A percentile compares a stretch with the other conserved stretches of the same genome.
These are phyloP conservation scores for Metschnikowia henanensis DNA, from an alignment of 805 yeast genomes.

Conservation along the genomic window DNA sequence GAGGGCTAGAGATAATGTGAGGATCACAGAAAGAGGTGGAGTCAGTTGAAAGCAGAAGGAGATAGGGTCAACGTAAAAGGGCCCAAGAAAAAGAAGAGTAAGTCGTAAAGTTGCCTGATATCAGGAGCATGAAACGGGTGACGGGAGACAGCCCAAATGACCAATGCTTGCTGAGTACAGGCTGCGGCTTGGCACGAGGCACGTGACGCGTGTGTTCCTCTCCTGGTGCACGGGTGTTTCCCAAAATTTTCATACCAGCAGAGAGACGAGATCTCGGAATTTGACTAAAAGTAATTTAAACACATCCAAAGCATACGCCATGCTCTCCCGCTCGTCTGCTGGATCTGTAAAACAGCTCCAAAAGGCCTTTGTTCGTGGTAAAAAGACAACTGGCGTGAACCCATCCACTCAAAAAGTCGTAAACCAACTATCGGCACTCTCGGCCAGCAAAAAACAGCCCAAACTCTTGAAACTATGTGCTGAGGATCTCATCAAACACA, in stretches of 20 bases:
- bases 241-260: background rate
- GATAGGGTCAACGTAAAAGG: too few relatives aligned
- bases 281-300: too few relatives aligned
- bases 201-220: too few relatives aligned
- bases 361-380: conserved; percentile 29
- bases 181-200: background rate
- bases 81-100: too few relatives aligned
- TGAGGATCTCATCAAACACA: conserved; percentile 86
- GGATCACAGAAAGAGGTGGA: too few relatives aligned
- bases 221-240: background rate
- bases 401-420: conserved; percentile 45
- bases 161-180: background rate
- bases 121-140: too few relatives aligned
- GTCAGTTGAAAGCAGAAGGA: too few relatives aligned
- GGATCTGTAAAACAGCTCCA: conserved; percentile 3
- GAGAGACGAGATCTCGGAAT: background rate
- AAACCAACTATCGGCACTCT: conserved; percentile 72
- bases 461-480: conserved; percentile 67
- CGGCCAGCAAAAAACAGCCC: conserved; percentile 90
- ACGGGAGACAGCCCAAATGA: too few relatives aligned
- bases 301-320: too few relatives aligned
- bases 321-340: conserved; percentile 4
- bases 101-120: too few relatives aligned
- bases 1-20: too few relatives aligned
- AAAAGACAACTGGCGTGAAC: conserved; percentile 29